Evolutionary conservation across 148 eudicot species (phyloP).

Genomic region (Suaeda aralocaspica): DNA sequence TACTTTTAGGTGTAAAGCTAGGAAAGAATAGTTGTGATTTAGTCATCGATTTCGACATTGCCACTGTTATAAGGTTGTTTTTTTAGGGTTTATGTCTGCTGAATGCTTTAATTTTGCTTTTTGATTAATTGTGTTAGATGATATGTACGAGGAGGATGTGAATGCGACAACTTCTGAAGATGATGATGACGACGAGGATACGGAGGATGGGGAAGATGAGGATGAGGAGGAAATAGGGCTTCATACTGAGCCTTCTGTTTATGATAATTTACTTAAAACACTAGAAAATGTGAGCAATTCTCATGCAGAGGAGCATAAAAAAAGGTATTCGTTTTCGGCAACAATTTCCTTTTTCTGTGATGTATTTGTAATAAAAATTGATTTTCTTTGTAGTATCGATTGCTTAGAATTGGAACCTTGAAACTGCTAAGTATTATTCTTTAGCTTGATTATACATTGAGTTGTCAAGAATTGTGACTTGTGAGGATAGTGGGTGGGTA

Average conservation of each 20-base stretch:
- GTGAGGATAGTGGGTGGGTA: neutral
- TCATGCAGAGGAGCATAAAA: slow-evolving; percentile 21
- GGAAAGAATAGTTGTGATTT: neutral
- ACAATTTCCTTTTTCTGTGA: neutral
- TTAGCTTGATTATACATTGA: neutral
- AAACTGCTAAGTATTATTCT: neutral
- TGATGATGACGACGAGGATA: slow-evolving; percentile 23
- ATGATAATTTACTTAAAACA: slow-evolving; percentile 48
- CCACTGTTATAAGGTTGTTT: too few species aligned
- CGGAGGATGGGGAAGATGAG: slow-evolving; percentile 19
- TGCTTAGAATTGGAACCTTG: too few species aligned
- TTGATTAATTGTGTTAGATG: slow-evolving; percentile 15
- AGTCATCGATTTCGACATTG: too few species aligned
- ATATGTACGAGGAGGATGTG: slow-evolving; percentile 18
- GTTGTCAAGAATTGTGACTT: neutral
- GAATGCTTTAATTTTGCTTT: neutral
- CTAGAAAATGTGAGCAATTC: slow-evolving; percentile 33
- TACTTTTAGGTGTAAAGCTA: neutral
- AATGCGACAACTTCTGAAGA: neutral
- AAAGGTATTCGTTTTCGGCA: slow-evolving; percentile 8
- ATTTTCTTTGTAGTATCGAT: too few species aligned
- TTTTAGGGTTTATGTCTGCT: too few species aligned
- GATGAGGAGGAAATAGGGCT: slow-evolving; percentile 4
- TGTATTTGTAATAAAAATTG: neutral
- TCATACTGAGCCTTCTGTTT: slow-evolving; percentile 46